Evolutionary conservation across 2,329 filamentous ascomycete species (phyloP).

Genomic region (Colletotrichum sp.): DNA sequence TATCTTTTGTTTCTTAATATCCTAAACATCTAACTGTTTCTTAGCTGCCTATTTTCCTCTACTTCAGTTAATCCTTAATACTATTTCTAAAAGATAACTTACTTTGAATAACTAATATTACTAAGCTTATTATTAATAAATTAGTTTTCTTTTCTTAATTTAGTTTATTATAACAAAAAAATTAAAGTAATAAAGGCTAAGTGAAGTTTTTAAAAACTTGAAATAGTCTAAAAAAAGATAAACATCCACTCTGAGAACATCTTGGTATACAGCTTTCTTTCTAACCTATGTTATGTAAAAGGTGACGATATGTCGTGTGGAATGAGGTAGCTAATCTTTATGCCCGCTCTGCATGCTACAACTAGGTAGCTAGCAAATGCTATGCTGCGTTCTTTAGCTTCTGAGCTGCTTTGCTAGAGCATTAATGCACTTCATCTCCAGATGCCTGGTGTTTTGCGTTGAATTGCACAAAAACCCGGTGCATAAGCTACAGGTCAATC

Average conservation of each 20-base stretch:
- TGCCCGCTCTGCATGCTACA: not conserved
- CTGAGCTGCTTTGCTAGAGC: not conserved
- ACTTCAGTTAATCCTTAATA: not conserved
- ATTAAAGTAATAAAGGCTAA: not conserved
- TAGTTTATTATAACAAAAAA: too few relatives aligned
- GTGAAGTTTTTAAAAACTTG: not conserved
- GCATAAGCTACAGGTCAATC: not conserved
- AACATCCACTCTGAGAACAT: too few relatives aligned
- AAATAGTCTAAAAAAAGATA: too few relatives aligned
- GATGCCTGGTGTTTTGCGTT: not conserved
- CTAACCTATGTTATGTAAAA: not conserved
- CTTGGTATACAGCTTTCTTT: not conserved
- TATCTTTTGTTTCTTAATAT: not conserved
- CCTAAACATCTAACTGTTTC: not conserved
- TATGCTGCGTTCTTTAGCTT: not conserved
- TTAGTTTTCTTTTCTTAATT: not conserved
- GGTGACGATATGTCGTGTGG: not conserved
- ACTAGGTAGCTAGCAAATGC: not conserved
- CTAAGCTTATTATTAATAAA: not conserved
- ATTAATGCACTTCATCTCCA: not conserved
- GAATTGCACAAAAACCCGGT: not conserved
- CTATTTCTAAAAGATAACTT: too few relatives aligned
- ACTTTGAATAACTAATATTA: too few relatives aligned
- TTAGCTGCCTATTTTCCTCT: not conserved
- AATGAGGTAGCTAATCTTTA: not conserved